Evolutionary conservation across 306 rosid genomes (phyloP).

Genomic region (Bauhinia variegata): DNA sequence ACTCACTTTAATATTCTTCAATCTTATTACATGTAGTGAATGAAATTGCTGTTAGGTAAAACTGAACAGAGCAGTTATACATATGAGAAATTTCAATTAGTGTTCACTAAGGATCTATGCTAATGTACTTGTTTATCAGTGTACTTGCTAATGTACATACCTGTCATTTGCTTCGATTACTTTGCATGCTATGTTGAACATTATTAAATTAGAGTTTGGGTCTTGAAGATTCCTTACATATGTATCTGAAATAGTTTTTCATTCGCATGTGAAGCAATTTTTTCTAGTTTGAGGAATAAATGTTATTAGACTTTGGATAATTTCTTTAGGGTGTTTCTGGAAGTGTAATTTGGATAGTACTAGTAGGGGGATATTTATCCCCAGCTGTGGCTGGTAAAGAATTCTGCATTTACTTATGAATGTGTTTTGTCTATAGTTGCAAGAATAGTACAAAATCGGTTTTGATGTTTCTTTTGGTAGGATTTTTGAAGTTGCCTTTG

Average conservation of each 20-base stretch:
- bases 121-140: slow-evolving; percentile 4
- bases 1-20: background rate
- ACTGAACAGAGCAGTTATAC: background rate
- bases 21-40: slow-evolving; percentile 25
- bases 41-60: background rate
- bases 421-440: slow-evolving; percentile 5
- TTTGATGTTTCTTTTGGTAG: slow-evolving; percentile 14
- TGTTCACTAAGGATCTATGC: slow-evolving; percentile 27
- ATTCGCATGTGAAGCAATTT: slow-evolving; percentile 9
- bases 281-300: background rate
- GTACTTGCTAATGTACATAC: background rate
- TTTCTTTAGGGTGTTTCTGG: background rate
- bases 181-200: background rate
- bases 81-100: slow-evolving; percentile 17
- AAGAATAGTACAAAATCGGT: slow-evolving; percentile 9
- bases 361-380: background rate
- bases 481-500: slow-evolving; percentile 22
- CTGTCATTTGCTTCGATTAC: background rate
- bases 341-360: background rate
- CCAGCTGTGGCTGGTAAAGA: background rate
- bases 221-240: slow-evolving; percentile 23
- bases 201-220: slow-evolving; percentile 11
- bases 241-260: slow-evolving; percentile 1
- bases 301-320: background rate
- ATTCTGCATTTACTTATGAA: slow-evolving; percentile 7